These are phyloP conservation scores for Scutellaria barbata DNA, from an alignment of 257 asterid species.

Conservation along the genomic window DNA sequence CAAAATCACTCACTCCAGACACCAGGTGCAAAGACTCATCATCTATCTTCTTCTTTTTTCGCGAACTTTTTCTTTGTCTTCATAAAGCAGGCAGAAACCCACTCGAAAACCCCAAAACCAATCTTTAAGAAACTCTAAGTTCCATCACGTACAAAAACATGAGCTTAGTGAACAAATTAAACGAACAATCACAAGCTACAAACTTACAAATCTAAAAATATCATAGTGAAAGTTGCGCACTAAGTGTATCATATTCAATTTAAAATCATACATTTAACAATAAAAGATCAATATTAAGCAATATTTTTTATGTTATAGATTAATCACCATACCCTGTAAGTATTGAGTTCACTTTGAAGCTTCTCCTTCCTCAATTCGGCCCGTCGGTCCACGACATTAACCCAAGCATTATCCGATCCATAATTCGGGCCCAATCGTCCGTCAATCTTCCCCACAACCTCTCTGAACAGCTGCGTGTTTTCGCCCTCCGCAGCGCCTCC, in stretches of 20 bases:
- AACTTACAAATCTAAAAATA: slow-evolving; percentile 2
- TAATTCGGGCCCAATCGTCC: slow-evolving; percentile 78
- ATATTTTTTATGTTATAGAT: background rate
- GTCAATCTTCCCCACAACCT: slow-evolving; percentile 75
- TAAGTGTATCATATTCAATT: background rate
- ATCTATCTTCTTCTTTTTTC: background rate
- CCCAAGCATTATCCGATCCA: slow-evolving; percentile 69
- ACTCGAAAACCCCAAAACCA: slow-evolving; percentile 11
- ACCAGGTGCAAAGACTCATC: background rate
- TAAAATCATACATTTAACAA: background rate
- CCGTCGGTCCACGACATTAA: slow-evolving; percentile 79
- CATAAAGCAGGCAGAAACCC: background rate
- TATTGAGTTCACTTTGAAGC: slow-evolving; percentile 92
- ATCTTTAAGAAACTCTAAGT: background rate
- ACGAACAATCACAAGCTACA: background rate
- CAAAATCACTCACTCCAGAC: background rate
- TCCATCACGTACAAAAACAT: background rate
- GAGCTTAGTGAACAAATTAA: background rate
- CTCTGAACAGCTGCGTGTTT: slow-evolving; percentile 77
- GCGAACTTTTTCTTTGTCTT: background rate
- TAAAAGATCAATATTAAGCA: background rate
- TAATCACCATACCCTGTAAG: slow-evolving; percentile 63
- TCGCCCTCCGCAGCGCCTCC: slow-evolving; percentile 95
- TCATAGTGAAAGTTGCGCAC: slow-evolving; percentile 2
- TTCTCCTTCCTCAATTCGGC: slow-evolving; percentile 80